phyloP scores from a whole-genome alignment of 306 rosid species.

The Trifolium dubium region DNA sequence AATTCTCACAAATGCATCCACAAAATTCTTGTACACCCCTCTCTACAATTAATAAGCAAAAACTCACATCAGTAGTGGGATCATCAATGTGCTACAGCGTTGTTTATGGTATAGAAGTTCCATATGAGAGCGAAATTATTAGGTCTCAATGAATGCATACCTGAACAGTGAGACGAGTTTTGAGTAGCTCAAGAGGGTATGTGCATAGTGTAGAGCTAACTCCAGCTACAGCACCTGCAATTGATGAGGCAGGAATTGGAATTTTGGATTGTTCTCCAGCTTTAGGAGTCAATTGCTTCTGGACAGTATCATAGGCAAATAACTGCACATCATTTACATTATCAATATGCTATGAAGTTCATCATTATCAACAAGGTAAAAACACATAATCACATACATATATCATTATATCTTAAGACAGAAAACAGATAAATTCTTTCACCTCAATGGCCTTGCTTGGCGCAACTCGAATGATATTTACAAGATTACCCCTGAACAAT shows the following conservation, averaged over 20 bases:
- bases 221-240: conserved; percentile 88
- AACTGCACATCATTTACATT: conserved; percentile 56
- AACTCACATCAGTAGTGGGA: neutral
- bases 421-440: neutral
- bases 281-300: conserved; percentile 59
- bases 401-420: neutral
- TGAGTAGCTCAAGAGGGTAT: conserved; percentile 81
- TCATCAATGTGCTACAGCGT: neutral
- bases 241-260: conserved; percentile 63
- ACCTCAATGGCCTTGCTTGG: conserved; percentile 64
- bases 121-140: neutral
- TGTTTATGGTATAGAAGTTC: neutral
- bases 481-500: conserved; percentile 61
- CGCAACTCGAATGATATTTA: conserved; percentile 64
- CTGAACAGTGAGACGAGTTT: conserved; percentile 73
- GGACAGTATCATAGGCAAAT: conserved; percentile 73
- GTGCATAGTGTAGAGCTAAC: conserved; percentile 74
- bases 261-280: conserved; percentile 57
- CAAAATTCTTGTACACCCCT: conserved; percentile 65
- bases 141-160: conserved; percentile 31
- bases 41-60: conserved; percentile 52
- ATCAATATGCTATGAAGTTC: no score
- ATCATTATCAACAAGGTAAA: no score
- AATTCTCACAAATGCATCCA: conserved; percentile 61
- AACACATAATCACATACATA: neutral